These are phyloP conservation scores for Rehmannia glutinosa DNA, from an alignment of 257 asterid genomes.

Conservation along the genomic window DNA sequence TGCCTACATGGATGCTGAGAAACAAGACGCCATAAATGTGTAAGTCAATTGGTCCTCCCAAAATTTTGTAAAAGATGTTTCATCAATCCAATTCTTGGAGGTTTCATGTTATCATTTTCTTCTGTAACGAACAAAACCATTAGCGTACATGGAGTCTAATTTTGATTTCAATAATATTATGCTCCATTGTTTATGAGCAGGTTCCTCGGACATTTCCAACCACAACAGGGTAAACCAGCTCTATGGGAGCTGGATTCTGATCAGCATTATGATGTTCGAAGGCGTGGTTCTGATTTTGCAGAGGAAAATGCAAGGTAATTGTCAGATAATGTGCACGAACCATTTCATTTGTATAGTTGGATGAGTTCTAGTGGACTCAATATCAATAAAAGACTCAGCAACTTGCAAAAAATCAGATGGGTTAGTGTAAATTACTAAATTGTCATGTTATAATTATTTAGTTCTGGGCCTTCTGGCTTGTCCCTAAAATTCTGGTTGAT, in stretches of 20 bases:
- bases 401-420: not conserved
- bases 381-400: not conserved
- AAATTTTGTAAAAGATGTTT: not conserved
- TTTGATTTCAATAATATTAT: not conserved
- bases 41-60: constrained; percentile 34
- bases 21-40: constrained; percentile 93
- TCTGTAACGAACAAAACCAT: not conserved
- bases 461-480: not conserved
- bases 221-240: constrained; percentile 80
- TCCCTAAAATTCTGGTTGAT: not conserved
- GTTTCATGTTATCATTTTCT: not conserved
- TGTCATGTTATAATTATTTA: not conserved
- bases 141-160: not conserved
- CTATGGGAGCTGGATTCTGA: constrained; percentile 92
- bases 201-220: constrained; percentile 93
- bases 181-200: constrained; percentile 37
- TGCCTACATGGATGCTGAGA: constrained; percentile 89
- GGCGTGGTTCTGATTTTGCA: constrained; percentile 50
- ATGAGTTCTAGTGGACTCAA: not conserved
- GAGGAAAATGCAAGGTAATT: constrained; percentile 56
- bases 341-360: not conserved
- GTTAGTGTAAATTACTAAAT: too few species aligned
- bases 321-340: not conserved
- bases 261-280: constrained; percentile 60
- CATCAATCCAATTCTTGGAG: not conserved